These are phyloP conservation scores for Claviceps capensis DNA, from an alignment of 2,329 filamentous ascomycete species.

Conservation along the genomic window DNA sequence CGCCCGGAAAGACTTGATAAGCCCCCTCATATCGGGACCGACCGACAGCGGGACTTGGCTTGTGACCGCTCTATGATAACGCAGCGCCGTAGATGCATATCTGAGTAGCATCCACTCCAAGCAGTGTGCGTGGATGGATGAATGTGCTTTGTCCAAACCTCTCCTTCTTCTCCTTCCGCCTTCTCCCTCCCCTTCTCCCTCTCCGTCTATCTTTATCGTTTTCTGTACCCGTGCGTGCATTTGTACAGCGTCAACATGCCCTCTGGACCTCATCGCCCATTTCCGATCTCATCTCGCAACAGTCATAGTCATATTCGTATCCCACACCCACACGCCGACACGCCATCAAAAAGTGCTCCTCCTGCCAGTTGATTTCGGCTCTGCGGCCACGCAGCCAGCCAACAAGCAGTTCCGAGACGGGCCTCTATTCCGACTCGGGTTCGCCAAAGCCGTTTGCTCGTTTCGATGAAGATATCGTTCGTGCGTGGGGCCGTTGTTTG, in stretches of 20 bases:
- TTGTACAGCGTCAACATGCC: neutral
- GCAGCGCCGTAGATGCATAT: conserved; percentile 11
- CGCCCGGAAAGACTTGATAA: neutral
- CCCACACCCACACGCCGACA: neutral
- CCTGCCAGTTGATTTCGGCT: neutral
- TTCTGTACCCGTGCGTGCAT: too few species aligned
- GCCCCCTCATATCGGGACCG: neutral
- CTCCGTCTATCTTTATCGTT: neutral
- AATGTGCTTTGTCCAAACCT: conserved; percentile 1
- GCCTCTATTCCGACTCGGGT: conserved; percentile 16
- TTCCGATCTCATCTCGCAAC: neutral
- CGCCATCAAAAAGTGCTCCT: neutral
- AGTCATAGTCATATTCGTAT: neutral
- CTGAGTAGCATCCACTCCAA: neutral
- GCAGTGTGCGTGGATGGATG: neutral
- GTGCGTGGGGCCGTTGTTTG: conserved; percentile 11
- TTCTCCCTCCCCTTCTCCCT: neutral
- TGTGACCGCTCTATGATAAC: conserved; percentile 15
- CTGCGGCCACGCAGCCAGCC: conserved; percentile 1
- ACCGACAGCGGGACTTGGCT: neutral
- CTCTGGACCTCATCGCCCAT: neutral
- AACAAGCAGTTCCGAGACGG: conserved; percentile 4
- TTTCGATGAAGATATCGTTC: conserved; percentile 25
- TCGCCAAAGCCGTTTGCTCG: conserved; percentile 25
- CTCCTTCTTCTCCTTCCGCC: neutral